A percentile compares a stretch with the other conserved stretches of the same genome.
Evolutionary conservation across 2,329 filamentous ascomycete genomes (phyloP).

Genomic region (Trichoderma atrobrunneum): DNA sequence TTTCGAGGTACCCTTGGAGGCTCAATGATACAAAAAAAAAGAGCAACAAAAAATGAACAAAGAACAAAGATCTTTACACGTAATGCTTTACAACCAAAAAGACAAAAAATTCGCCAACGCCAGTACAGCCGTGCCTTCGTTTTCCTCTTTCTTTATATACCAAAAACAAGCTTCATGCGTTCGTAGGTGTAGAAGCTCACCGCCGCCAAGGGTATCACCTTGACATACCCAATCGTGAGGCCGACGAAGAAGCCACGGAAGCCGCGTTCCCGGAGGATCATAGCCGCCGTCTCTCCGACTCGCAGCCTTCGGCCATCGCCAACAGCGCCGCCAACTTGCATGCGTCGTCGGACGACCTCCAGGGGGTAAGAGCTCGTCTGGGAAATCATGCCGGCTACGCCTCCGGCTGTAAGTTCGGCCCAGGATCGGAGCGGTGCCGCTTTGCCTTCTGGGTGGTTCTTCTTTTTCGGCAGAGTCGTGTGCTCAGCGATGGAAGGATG

Average conservation of each 20-base stretch:
- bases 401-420: slow-evolving; percentile 83
- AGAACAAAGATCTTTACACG: neutral
- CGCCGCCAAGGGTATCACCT: slow-evolving; percentile 86
- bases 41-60: neutral
- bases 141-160: slow-evolving; percentile 49
- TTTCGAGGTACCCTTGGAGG: neutral
- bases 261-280: slow-evolving; percentile 75
- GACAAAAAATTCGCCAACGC: slow-evolving; percentile 15
- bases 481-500: slow-evolving; percentile 63
- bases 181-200: slow-evolving; percentile 66
- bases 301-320: slow-evolving; percentile 79
- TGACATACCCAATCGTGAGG: slow-evolving; percentile 90
- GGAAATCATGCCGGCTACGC: slow-evolving; percentile 80
- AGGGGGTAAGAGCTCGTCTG: slow-evolving; percentile 93
- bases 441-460: slow-evolving; percentile 55
- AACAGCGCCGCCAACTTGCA: slow-evolving; percentile 95
- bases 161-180: slow-evolving; percentile 60
- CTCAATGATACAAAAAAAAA: neutral
- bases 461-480: slow-evolving; percentile 68
- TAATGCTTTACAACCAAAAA: neutral
- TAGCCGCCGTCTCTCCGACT: slow-evolving; percentile 72
- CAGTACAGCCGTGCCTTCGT: slow-evolving; percentile 5
- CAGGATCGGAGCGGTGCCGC: slow-evolving; percentile 74
- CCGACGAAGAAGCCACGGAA: slow-evolving; percentile 86
- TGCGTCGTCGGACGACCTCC: slow-evolving; percentile 85